These are phyloP conservation scores for Tetradesmus lagerheimii DNA, from an alignment of 139 green algal genomes.

Conservation along the genomic window DNA sequence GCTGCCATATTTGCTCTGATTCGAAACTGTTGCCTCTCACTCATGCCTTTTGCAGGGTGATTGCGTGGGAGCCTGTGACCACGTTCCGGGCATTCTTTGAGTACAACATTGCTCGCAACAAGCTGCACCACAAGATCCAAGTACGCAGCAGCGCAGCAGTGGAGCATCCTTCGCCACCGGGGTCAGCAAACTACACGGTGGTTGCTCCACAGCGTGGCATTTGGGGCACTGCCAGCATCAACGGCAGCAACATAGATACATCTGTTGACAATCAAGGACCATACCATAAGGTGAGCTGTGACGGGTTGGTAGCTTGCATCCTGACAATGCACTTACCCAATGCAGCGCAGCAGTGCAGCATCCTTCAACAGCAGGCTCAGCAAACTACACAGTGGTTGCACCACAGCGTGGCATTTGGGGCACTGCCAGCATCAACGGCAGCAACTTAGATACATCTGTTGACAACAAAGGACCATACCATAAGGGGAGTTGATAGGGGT, in stretches of 20 bases:
- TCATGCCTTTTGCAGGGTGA: conserved; percentile 58
- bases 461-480: conserved; percentile 59
- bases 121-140: conserved; percentile 51
- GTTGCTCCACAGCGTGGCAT: conserved; percentile 59
- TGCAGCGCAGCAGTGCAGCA: conserved; percentile 26
- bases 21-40: too few species aligned
- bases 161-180: background rate
- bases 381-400: conserved; percentile 39
- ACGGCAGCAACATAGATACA: conserved; percentile 76
- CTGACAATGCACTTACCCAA: too few species aligned
- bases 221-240: conserved; percentile 81
- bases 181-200: conserved; percentile 22
- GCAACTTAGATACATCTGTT: conserved; percentile 74
- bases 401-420: conserved; percentile 76
- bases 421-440: conserved; percentile 71
- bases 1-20: too few species aligned
- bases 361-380: background rate
- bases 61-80: conserved; percentile 87
- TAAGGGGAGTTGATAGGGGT: conserved; percentile 40
- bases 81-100: conserved; percentile 79
- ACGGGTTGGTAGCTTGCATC: background rate
- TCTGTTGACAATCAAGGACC: conserved; percentile 57
- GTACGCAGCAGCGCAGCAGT: conserved; percentile 36
- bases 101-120: conserved; percentile 63
- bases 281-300: conserved; percentile 47